Conservation (phyloP, 305 asterid genomes). For the Withania somnifera region DNA sequence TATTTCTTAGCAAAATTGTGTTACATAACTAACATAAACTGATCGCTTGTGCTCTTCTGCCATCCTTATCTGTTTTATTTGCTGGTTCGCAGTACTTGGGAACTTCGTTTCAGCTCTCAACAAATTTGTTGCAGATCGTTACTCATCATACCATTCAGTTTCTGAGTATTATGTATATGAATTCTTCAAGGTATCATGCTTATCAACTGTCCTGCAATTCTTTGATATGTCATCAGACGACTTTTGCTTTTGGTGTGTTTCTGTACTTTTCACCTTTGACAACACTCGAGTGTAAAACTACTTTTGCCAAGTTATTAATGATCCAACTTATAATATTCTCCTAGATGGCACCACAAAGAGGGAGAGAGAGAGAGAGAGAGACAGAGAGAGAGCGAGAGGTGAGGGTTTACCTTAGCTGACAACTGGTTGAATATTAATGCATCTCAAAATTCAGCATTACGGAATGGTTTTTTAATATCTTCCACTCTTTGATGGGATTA, state of each 20-base stretch:
- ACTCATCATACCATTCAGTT: conserved; percentile 50
- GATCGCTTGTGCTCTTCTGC: background rate
- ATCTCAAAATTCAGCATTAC: background rate
- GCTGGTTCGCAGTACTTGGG: conserved; percentile 79
- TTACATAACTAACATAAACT: background rate
- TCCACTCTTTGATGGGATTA: background rate
- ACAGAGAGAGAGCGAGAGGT: background rate
- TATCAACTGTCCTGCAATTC: background rate
- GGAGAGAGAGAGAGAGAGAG: no score
- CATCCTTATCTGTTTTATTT: conserved; percentile 4
- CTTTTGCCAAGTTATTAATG: background rate
- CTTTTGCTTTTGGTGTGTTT: background rate
- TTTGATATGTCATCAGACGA: background rate
- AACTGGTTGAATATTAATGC: background rate
- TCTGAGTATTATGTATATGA: conserved; percentile 90
- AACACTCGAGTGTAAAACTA: background rate
- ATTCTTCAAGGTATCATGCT: conserved; percentile 64
- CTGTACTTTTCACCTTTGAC: background rate
- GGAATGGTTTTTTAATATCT: background rate
- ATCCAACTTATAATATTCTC: background rate
- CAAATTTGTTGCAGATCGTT: conserved; percentile 66
- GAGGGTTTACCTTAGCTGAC: background rate
- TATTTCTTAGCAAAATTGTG: background rate
- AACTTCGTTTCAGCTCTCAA: conserved; percentile 87
- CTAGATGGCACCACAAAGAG: background rate